These are phyloP conservation scores for Neurospora crassa DNA, from an alignment of 2,329 filamentous ascomycete genomes.

Conservation along the genomic window DNA sequence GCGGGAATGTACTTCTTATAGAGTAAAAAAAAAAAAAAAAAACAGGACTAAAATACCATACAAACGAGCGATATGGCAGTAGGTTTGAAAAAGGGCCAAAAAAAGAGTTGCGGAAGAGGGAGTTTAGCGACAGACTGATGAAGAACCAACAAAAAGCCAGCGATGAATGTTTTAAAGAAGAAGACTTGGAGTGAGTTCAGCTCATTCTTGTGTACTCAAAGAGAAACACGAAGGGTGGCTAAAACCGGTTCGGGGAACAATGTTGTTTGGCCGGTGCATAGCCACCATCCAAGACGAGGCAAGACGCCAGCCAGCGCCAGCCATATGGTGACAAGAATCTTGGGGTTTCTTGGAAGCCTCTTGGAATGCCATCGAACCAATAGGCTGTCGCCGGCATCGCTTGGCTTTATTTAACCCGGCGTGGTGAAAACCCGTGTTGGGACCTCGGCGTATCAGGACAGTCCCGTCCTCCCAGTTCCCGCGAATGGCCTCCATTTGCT, in stretches of 20 bases:
- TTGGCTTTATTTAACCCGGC: not conserved
- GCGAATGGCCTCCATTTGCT: not conserved
- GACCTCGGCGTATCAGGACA: not conserved
- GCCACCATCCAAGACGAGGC: slow-evolving; percentile 13
- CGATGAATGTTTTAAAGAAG: slow-evolving; percentile 1
- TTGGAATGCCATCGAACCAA: not conserved
- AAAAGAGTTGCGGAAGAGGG: slow-evolving; percentile 3
- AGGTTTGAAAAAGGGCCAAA: not conserved
- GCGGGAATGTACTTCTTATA: not conserved
- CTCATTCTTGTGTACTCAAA: slow-evolving; percentile 5
- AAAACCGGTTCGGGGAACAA: slow-evolving; percentile 6
- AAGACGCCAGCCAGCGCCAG: not conserved
- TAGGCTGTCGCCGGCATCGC: not conserved
- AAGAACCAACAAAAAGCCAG: not conserved
- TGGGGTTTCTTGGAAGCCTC: slow-evolving; percentile 1
- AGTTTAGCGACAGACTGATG: slow-evolving; percentile 12
- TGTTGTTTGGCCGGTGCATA: slow-evolving; percentile 10
- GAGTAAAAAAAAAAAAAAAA: slow-evolving; percentile 2
- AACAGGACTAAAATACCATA: slow-evolving; percentile 13
- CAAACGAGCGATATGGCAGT: slow-evolving; percentile 17
- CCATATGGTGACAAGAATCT: slow-evolving; percentile 1
- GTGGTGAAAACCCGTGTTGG: not conserved
- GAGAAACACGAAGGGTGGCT: slow-evolving; percentile 1
- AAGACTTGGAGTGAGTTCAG: not conserved
- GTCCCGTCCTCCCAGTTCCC: not conserved